Evolutionary conservation across 148 eudicot genomes (phyloP).

Genomic region (Gaultheria prostrata): DNA sequence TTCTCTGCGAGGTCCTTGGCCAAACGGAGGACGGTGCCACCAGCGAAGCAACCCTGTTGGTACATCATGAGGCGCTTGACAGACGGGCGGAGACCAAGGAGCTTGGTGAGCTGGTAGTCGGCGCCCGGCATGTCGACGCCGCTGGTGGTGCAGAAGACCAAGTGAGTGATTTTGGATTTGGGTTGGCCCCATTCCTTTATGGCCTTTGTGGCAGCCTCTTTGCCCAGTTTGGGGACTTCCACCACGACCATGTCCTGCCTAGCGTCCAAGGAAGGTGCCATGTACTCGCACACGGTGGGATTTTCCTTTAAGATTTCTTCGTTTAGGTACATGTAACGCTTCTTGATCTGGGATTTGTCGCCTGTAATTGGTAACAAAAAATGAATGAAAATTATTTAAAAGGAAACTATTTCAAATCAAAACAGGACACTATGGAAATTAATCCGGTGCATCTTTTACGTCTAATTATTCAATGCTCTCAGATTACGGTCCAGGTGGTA

Average conservation of each 20-base stretch:
- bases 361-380: constrained; percentile 15
- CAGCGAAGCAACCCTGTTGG: constrained; percentile 50
- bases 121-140: constrained; percentile 41
- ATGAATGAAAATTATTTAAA: not conserved
- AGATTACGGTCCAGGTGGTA: too few relatives aligned
- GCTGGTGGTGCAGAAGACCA: constrained; percentile 31
- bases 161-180: constrained; percentile 31
- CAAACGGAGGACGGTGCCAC: constrained; percentile 40
- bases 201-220: constrained; percentile 24
- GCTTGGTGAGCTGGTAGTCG: constrained; percentile 48
- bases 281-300: constrained; percentile 30
- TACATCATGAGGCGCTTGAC: constrained; percentile 49
- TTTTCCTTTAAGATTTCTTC: constrained; percentile 33
- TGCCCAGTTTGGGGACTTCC: constrained; percentile 33
- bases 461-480: too few relatives aligned
- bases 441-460: too few relatives aligned
- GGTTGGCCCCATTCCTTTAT: constrained; percentile 30
- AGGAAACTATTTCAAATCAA: not conserved
- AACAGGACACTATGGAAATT: too few relatives aligned
- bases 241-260: constrained; percentile 45
- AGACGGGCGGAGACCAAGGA: constrained; percentile 42
- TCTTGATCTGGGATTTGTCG: constrained; percentile 40
- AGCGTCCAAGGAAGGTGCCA: constrained; percentile 42
- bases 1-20: constrained; percentile 47
- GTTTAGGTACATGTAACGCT: constrained; percentile 37